A percentile compares a stretch with the other conserved stretches of the same genome.
Conservation (phyloP, 2,329 filamentous ascomycete species). For the Westerdykella aurantiaca region DNA sequence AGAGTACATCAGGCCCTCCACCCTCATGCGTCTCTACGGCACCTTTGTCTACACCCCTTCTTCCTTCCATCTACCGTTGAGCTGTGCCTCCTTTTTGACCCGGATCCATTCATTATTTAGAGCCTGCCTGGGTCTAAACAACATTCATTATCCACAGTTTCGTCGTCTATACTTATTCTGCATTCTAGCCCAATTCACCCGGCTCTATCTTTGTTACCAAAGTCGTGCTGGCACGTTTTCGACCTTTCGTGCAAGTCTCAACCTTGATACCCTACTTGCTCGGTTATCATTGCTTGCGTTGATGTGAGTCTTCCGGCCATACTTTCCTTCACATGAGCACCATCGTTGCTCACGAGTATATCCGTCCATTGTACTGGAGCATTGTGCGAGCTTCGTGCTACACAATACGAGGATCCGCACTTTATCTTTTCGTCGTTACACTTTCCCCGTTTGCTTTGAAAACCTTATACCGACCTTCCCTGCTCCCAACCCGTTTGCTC, state of each 20-base stretch:
- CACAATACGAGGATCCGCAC: too few relatives aligned
- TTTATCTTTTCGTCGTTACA: too few relatives aligned
- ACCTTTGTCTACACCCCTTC: conserved; percentile 12
- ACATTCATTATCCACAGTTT: conserved; percentile 4
- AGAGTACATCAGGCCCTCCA: conserved; percentile 26
- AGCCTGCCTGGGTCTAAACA: conserved; percentile 13
- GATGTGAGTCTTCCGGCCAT: conserved; percentile 28
- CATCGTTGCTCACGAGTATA: neutral
- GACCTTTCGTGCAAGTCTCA: conserved; percentile 27
- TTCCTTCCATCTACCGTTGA: conserved; percentile 13
- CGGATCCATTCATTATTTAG: conserved; percentile 26
- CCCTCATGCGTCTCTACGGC: conserved; percentile 10
- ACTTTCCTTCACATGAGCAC: neutral
- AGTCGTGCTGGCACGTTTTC: conserved; percentile 37
- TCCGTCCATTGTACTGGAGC: conserved; percentile 1
- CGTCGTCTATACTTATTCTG: conserved; percentile 9
- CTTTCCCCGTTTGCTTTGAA: too few relatives aligned
- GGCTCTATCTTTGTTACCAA: conserved; percentile 14
- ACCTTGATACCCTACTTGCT: conserved; percentile 17
- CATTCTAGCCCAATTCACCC: conserved; percentile 7
- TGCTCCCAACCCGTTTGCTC: neutral
- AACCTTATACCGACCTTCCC: too few relatives aligned
- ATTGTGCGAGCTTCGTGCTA: neutral
- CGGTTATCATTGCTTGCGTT: conserved; percentile 27
- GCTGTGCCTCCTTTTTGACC: conserved; percentile 13